Base-by-base conservation (phyloP, 2,329 filamentous ascomycete species). In the Neoarthrinium moseri region DNA sequence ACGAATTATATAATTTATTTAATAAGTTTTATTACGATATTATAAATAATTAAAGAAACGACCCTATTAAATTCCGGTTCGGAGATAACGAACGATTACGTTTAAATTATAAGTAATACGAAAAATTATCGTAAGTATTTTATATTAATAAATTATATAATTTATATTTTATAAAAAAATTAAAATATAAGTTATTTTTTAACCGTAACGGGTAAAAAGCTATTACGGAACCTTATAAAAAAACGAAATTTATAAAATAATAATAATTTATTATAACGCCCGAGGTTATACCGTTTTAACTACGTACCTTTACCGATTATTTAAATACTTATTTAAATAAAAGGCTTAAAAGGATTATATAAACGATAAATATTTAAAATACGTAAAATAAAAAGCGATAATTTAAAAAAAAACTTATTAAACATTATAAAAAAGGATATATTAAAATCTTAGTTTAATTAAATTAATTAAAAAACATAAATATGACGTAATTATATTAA, bases 351-450 rank as follows among this genome's bases (percentile, higher is more conserved):
- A 34, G 13, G 6, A 34, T n/a, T 34, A 34, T 34, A n/a, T 34
- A 34, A 34, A 34, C n/a, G n/a, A n/a, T 34, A 8, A 34, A 34
- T 34, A 34, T 34, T 34, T 34, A 34, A 34, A 34, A 34, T 34
- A 34, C n/a, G n/a, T 15, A 7, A 6, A 34, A 6, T 34, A 34
- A 34, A 34, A 34, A 15, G 7, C 6, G 13, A 8, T 8, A n/a
- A 34, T 15, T 6, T 34, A 34, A 34, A 34, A 34, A 6, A 34
- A 34, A 34, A 34, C 18, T 34, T 29, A 29, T 29, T 29, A 29
- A 29, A 8, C 8, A 29, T 29, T 29, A 8, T 8, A 8, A 29
- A 29, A 8, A 8, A 8, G 26, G 8, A 29, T 29, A 8, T 29
- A 29, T 29, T 8, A 29, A 29, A 29, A 29, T 29, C 8, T 29